Base-by-base conservation (phyloP, 2,329 filamentous ascomycete genomes). In the Cercospora zeae-maydis region DNA sequence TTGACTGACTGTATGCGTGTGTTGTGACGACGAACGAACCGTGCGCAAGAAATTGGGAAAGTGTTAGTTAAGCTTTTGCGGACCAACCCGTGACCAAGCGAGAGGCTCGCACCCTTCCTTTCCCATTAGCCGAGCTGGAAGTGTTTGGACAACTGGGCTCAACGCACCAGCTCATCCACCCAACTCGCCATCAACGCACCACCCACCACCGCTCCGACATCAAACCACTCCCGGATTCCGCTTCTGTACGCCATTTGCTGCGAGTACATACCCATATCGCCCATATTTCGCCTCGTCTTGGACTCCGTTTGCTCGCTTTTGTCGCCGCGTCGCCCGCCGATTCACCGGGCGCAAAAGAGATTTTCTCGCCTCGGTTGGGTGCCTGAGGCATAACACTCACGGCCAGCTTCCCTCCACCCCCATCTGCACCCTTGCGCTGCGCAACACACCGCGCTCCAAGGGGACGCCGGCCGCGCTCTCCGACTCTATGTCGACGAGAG, bases 401-500 rank as follows among this genome's bases (percentile, higher is more conserved):
- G n/a, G 11, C 9, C 27, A 27, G n/a, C n/a, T n/a, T n/a, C n/a
- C 24, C 24, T 27, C 6, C 3, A 6, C 24, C 24, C 6, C 24
- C 24, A 6, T 19, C 56, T 9, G 8, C 42, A 27, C 30, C 42
- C 56, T 59, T 59, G 42, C 52, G 56, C 56, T 59, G 56, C 42
- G 56, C 56, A 57, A 57, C 42, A 49, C 21, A 19, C 13, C 8
- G 45, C 56, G 57, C 34, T 34, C 57, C 31, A 49, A 52, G 59
- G 49, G 54, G 49, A 61, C 58, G 49, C 33, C 31, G 59, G 49
- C 51, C 49, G 27, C 27, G 10, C 9, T 33, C 58, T 61, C 37
- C 51, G 30, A 34, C 59, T 67, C 30, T 56, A 72, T 72, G 69
- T 68, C 69, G 33, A 72, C 70, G 36, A 64, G 70, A 47, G 61